Conservation (phyloP, 371 early-diverging fungal species). For the Lichtheimia corymbifera region DNA sequence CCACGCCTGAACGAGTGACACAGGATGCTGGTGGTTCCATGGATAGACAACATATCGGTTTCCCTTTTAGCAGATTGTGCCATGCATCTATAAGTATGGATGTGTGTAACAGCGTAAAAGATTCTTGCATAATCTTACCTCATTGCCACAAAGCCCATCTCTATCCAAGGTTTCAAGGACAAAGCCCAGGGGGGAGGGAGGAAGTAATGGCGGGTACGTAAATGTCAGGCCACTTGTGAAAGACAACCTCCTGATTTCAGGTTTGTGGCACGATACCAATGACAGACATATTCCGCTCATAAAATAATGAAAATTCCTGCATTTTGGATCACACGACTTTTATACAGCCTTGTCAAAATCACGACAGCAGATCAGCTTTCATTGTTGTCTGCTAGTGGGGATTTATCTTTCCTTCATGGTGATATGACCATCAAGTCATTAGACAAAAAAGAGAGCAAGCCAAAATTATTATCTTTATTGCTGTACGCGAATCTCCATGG, state of each 20-base stretch:
- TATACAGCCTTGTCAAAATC: no score
- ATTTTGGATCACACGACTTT: not conserved
- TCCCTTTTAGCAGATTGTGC: not conserved
- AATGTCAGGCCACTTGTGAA: conserved; percentile 2
- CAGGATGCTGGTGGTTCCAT: not conserved
- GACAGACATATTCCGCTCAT: no score
- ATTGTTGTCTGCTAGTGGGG: no score
- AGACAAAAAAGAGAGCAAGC: no score
- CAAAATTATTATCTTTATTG: no score
- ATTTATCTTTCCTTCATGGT: no score
- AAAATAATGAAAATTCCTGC: conserved; percentile 2
- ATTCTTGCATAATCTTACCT: not conserved
- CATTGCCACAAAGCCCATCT: not conserved
- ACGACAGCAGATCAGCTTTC: no score
- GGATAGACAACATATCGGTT: not conserved
- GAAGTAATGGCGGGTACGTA: not conserved
- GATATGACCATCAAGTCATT: no score
- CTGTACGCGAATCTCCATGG: no score
- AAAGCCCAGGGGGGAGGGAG: no score
- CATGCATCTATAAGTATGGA: not conserved
- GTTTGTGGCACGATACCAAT: not conserved
- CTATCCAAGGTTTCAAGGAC: not conserved
- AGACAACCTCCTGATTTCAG: not conserved
- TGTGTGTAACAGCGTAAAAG: not conserved
- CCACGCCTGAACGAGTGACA: not conserved